Conservation (phyloP, 106 monocot genomes). For the Hemerocallis citrina region DNA sequence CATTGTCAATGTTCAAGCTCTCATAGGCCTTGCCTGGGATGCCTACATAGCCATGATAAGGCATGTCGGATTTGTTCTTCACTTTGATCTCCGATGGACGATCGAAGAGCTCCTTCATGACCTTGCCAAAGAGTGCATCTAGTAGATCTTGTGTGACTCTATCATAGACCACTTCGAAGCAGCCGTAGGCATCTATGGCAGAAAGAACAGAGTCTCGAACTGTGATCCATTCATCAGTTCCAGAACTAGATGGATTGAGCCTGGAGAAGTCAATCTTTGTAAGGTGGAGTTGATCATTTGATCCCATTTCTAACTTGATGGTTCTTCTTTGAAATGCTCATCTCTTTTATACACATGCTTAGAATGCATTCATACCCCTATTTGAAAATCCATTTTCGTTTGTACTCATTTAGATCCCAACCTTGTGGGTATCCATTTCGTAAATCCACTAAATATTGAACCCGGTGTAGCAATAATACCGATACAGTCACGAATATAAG, state of each 20-base stretch:
- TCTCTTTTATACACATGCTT: too few relatives aligned
- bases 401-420: too few relatives aligned
- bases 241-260: slow-evolving; percentile 1
- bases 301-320: background rate
- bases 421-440: too few relatives aligned
- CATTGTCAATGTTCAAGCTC: slow-evolving; percentile 4
- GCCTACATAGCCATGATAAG: slow-evolving; percentile 3
- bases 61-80: background rate
- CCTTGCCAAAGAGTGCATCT: slow-evolving; percentile 1
- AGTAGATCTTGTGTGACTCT: background rate
- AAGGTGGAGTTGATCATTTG: slow-evolving; percentile 1
- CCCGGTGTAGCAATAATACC: too few relatives aligned
- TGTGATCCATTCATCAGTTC: background rate
- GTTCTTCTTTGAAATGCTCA: background rate
- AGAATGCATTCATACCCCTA: too few relatives aligned
- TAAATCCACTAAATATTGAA: too few relatives aligned
- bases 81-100: slow-evolving; percentile 2
- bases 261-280: slow-evolving; percentile 19
- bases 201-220: background rate
- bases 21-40: background rate
- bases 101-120: background rate
- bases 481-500: too few relatives aligned
- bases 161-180: slow-evolving; percentile 8
- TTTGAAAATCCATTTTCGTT: too few relatives aligned
- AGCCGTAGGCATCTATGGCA: background rate